Evolutionary conservation across 495 filamentous ascomycete genomes (phyloP).

Genomic region (Cercophora newfieldiana): DNA sequence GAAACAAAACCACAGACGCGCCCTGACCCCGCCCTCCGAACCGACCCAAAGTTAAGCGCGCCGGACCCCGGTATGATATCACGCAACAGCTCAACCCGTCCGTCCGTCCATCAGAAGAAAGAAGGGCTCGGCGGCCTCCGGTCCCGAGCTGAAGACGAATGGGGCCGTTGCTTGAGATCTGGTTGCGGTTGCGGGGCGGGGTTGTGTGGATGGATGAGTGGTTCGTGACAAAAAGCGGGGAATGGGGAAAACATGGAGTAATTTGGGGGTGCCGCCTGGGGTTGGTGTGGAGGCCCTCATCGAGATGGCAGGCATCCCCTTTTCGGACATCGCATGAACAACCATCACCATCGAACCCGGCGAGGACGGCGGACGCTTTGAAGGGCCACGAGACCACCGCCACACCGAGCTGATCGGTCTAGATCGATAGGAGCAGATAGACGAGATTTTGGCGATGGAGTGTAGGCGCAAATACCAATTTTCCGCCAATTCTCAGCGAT

Average conservation of each 20-base stretch:
- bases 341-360: neutral
- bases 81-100: neutral
- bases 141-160: neutral
- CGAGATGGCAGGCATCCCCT: slow-evolving; percentile 1
- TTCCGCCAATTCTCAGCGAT: neutral
- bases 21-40: neutral
- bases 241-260: neutral
- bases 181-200: neutral
- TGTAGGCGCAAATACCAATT: neutral
- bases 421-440: neutral
- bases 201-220: neutral
- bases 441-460: neutral
- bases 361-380: neutral
- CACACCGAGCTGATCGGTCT: neutral
- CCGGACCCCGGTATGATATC: slow-evolving; percentile 2
- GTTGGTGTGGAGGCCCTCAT: neutral
- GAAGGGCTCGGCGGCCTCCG: neutral
- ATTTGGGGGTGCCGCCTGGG: neutral
- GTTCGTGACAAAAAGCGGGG: slow-evolving; percentile 7
- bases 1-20: slow-evolving; percentile 6
- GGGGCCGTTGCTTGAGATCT: slow-evolving; percentile 7
- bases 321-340: neutral
- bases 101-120: no score
- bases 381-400: neutral
- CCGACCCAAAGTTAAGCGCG: neutral